phyloP scores from a whole-genome alignment of 176 grass and related monocot genomes.

The Stipa capillata region DNA sequence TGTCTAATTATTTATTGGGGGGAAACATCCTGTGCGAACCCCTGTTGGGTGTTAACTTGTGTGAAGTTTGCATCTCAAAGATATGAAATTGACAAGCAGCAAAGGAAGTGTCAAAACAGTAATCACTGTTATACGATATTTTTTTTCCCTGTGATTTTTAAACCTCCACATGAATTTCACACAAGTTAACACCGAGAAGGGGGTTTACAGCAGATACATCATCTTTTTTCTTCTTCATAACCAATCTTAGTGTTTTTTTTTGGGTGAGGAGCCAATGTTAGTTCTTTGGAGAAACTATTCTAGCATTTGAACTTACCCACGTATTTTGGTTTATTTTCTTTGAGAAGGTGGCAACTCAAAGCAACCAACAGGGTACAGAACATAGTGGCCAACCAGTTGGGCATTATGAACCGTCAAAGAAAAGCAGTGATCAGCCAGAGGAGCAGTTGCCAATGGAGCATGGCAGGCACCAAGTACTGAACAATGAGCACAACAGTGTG shows the following conservation, averaged over 20 bases:
- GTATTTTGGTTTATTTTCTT: background rate
- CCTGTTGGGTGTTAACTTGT: background rate
- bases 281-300: background rate
- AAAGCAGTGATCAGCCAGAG: background rate
- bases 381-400: constrained; percentile 5
- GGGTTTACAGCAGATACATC: background rate
- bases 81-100: background rate
- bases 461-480: background rate
- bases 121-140: background rate
- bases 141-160: background rate
- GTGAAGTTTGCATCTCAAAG: background rate
- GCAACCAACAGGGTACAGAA: constrained; percentile 12
- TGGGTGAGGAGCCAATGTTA: too few relatives aligned
- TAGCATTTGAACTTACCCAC: constrained; percentile 1
- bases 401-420: background rate
- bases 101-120: background rate
- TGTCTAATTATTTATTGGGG: background rate
- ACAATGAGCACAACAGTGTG: constrained; percentile 4
- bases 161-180: background rate
- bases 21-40: background rate
- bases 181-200: background rate
- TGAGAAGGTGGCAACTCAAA: constrained; percentile 17
- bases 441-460: constrained; percentile 1
- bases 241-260: too few relatives aligned
- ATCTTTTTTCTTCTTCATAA: background rate